Base-by-base conservation (phyloP, 805 yeast genomes). In the Candida golubevii region DNA sequence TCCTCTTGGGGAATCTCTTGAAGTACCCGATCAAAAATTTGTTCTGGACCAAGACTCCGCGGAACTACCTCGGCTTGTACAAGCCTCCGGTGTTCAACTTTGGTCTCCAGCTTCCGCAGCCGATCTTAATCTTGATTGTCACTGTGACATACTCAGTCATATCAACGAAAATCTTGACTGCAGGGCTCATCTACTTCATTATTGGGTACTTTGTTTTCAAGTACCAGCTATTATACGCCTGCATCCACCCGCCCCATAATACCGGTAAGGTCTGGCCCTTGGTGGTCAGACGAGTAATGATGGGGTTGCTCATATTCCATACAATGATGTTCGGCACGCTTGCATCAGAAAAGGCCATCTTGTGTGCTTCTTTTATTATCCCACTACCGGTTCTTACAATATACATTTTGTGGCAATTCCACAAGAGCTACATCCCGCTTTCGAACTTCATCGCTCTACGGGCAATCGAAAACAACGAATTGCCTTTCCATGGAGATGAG, bases 201-300 rank as follows among this genome's bases (percentile, higher is more conserved):
- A 67, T 88, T 44, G 97, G 98, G 0, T 91, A 81, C 62, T 83
- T 82, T 60, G 96, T 90, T 8, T 88, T 82, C 75, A 91, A 91
- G 65, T 91, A 90, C 62, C 97, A 89, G 63, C 71, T 91, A 47
- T 70, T 93, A 51, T 91, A 88, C 61, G 85, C 96, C 0, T 84
- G 93, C 69, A 89, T 88, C 29, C 98, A 93, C 62, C 90, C 95
- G 8, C 97, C 95, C 33, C 98, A 93, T 65, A 89, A 97, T 0
- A 93, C 97, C 0, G 99, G 98, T 1, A 86, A 85, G 59, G 95
- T 91, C 1, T 91, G 97, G 98, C 96, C 97, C 0, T 70, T 89
- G 39, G 82, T 91, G 2, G 85, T 86, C 58, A 74, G 96, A 55
- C 74, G 99, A 53, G 80, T 90, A 1, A 79, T 86, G 44, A 60